phyloP scores from a whole-genome alignment of 768 basidiomycete species.

The Cyathus striatus region DNA sequence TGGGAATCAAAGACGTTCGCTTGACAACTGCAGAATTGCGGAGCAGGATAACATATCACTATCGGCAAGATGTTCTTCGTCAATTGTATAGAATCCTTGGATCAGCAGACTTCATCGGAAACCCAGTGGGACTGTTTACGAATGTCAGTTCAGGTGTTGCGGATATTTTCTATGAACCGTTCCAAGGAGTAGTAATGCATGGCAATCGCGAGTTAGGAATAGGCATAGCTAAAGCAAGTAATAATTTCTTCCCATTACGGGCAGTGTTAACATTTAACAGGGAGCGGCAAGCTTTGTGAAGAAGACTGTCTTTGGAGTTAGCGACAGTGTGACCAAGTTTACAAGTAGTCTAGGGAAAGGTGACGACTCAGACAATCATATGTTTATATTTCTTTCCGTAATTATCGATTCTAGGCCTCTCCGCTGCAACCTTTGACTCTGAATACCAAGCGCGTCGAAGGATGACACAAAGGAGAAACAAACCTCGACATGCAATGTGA shows the following conservation, averaged over 20 bases:
- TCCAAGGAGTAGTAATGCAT: conserved; percentile 93
- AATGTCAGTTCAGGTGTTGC: conserved; percentile 97
- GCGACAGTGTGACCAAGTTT: conserved; percentile 96
- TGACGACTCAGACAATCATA: conserved; percentile 18
- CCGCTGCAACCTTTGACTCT: conserved; percentile 93
- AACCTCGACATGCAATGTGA: conserved; percentile 92
- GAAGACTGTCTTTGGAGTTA: conserved; percentile 96
- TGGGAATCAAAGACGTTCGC: conserved; percentile 93
- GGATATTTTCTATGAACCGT: conserved; percentile 98
- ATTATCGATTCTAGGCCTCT: conserved; percentile 55
- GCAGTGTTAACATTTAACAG: conserved; percentile 27
- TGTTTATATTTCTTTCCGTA: neutral
- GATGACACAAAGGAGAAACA: conserved; percentile 87
- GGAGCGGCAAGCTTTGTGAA: conserved; percentile 98
- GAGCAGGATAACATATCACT: conserved; percentile 83
- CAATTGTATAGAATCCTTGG: conserved; percentile 96
- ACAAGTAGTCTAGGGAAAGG: conserved; percentile 98
- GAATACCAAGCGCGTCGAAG: conserved; percentile 91
- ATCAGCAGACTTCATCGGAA: conserved; percentile 96
- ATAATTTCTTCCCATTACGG: neutral
- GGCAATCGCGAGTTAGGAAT: conserved; percentile 93
- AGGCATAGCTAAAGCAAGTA: conserved; percentile 89
- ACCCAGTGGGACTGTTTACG: conserved; percentile 95
- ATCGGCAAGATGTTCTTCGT: conserved; percentile 87
- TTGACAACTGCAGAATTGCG: conserved; percentile 80